A percentile compares a stretch with the other conserved stretches of the same genome.
Conservation (phyloP, 148 eudicot genomes). For the Rhododendron simsii region DNA sequence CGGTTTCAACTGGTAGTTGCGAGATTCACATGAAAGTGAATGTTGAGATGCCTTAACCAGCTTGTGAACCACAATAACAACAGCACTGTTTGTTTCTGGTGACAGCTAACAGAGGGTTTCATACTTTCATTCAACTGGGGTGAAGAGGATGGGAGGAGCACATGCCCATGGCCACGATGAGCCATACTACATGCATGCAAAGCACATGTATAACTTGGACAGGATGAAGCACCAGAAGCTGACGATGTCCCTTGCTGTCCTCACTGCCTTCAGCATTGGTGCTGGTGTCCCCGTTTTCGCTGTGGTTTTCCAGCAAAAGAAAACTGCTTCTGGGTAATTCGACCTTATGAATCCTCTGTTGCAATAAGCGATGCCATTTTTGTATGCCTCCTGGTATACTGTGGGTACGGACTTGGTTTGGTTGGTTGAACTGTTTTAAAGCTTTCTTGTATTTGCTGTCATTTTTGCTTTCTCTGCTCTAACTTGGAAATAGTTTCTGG, state of each 20-base stretch:
- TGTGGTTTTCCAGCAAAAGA: slow-evolving; percentile 86
- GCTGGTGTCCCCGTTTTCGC: slow-evolving; percentile 73
- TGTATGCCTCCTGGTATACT: background rate
- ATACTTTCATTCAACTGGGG: slow-evolving; percentile 79
- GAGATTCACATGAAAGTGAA: background rate
- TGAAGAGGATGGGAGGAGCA: slow-evolving; percentile 80
- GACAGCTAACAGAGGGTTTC: slow-evolving; percentile 46
- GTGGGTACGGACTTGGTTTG: background rate
- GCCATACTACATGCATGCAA: slow-evolving; percentile 75
- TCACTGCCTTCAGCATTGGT: slow-evolving; percentile 72
- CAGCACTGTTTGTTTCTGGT: background rate
- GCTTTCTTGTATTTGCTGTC: background rate
- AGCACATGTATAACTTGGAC: slow-evolving; percentile 99
- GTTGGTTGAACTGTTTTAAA: slow-evolving; percentile 6
- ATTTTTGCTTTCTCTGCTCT: background rate
- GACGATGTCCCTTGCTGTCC: slow-evolving; percentile 56
- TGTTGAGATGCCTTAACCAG: background rate
- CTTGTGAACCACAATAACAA: background rate
- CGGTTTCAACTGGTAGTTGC: background rate
- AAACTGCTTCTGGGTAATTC: slow-evolving; percentile 64
- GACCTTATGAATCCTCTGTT: background rate
- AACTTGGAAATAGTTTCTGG: slow-evolving; percentile 10
- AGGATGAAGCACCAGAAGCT: slow-evolving; percentile 75
- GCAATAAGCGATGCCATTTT: slow-evolving; percentile 17
- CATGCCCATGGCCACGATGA: slow-evolving; percentile 70